Evolutionary conservation across 2,329 filamentous ascomycete species (phyloP).

Genomic region (Dothistroma pini): DNA sequence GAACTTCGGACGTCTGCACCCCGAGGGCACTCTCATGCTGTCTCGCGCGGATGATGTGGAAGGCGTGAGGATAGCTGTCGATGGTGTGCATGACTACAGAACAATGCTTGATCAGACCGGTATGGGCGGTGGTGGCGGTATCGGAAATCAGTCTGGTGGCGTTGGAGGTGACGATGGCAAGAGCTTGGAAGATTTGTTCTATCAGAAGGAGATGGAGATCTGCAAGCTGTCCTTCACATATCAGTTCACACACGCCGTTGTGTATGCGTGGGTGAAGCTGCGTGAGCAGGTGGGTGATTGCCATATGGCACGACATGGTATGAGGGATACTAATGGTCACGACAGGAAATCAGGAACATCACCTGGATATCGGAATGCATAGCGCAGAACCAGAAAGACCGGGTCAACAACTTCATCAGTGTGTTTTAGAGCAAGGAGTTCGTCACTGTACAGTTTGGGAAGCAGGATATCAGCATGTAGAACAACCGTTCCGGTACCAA

Average conservation of each 20-base stretch:
- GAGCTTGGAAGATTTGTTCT: constrained; percentile 96
- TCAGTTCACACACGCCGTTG: constrained; percentile 91
- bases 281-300: constrained; percentile 76
- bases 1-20: constrained; percentile 83
- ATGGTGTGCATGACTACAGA: constrained; percentile 91
- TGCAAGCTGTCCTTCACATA: constrained; percentile 92
- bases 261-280: constrained; percentile 97
- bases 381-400: constrained; percentile 98
- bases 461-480: constrained; percentile 4
- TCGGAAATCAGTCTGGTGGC: constrained; percentile 82
- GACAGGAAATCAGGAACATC: constrained; percentile 98
- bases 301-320: neutral
- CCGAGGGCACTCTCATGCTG: constrained; percentile 91
- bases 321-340: neutral
- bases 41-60: constrained; percentile 93
- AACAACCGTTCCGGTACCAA: neutral
- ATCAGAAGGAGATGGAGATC: constrained; percentile 99
- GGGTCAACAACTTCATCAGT: constrained; percentile 98
- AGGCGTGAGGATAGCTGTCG: constrained; percentile 87
- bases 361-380: constrained; percentile 99
- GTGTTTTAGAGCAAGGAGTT: constrained; percentile 62
- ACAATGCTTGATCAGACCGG: constrained; percentile 91
- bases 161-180: constrained; percentile 72
- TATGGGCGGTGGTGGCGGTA: constrained; percentile 62
- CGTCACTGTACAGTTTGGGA: neutral